phyloP scores from a whole-genome alignment of 225 moss, liverwort and hornwort species.

The Neckera pumila region DNA sequence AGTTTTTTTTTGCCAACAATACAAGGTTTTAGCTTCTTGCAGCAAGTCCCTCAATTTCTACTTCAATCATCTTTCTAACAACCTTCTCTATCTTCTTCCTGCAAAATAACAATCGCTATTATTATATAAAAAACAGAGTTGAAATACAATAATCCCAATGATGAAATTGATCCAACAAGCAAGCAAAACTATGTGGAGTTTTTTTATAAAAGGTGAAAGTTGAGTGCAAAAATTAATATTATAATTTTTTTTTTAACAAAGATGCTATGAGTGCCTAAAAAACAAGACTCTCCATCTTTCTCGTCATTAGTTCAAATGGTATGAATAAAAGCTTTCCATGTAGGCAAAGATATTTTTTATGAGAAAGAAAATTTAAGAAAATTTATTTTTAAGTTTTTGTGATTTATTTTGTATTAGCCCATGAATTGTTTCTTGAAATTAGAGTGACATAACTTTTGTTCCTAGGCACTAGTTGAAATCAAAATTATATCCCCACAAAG shows the following conservation, averaged over 20 bases:
- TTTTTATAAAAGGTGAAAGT: background rate
- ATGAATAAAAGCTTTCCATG: background rate
- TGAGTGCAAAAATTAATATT: background rate
- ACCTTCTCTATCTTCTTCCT: fast-evolving
- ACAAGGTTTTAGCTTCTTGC: fast-evolving
- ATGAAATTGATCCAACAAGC: fast-evolving
- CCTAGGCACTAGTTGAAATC: background rate
- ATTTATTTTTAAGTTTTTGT: background rate
- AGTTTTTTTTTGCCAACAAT: background rate
- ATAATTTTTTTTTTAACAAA: background rate
- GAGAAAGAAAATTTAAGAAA: too few relatives aligned
- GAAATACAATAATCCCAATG: background rate
- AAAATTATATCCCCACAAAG: fast-evolving
- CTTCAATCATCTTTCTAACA: fast-evolving
- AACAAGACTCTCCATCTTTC: background rate
- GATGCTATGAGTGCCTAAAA: fast-evolving
- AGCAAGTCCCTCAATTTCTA: fast-evolving
- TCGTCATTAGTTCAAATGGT: background rate
- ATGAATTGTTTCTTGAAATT: fast-evolving
- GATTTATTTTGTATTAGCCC: fast-evolving
- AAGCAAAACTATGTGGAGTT: fast-evolving
- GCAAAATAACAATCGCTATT: fast-evolving
- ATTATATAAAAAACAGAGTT: background rate
- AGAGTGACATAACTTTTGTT: fast-evolving
- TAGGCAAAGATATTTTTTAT: background rate